Evolutionary conservation across 2,329 filamentous ascomycete genomes (phyloP).

Genomic region (Tricladium varicosporioides): DNA sequence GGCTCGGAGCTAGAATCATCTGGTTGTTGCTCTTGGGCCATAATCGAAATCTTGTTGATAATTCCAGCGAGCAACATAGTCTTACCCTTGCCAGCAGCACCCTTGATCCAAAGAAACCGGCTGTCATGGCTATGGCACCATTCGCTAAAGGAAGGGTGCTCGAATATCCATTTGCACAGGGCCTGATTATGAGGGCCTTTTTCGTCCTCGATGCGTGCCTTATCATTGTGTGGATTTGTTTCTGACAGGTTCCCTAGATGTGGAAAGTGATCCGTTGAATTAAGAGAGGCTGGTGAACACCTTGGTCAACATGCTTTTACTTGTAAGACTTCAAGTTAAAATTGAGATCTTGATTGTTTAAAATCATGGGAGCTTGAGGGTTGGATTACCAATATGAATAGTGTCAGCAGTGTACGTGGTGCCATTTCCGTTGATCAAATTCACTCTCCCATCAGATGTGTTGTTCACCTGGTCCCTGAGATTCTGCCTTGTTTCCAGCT

Average conservation of each 20-base stretch:
- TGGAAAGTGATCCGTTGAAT: neutral
- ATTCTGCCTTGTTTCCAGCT: neutral
- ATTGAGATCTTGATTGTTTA: no score
- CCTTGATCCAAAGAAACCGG: conserved; percentile 36
- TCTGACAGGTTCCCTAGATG: neutral
- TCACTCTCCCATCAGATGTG: neutral
- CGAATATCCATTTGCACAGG: conserved; percentile 36
- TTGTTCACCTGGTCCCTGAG: neutral
- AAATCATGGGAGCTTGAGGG: no score
- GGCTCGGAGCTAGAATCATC: neutral
- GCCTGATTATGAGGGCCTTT: conserved; percentile 29
- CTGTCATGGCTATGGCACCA: conserved; percentile 26
- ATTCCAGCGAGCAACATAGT: conserved; percentile 32
- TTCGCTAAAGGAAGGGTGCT: conserved; percentile 26
- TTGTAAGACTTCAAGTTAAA: no score
- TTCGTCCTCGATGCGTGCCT: conserved; percentile 16
- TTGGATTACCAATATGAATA: neutral
- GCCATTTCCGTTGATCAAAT: neutral
- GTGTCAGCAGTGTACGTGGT: neutral
- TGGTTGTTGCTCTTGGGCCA: neutral
- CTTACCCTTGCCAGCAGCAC: conserved; percentile 36
- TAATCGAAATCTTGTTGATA: conserved; percentile 14
- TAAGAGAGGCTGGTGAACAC: neutral
- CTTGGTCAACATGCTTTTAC: neutral
- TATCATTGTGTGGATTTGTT: conserved; percentile 16